phyloP scores from a whole-genome alignment of 106 monocot genomes.

The Dendrobium officinale region DNA sequence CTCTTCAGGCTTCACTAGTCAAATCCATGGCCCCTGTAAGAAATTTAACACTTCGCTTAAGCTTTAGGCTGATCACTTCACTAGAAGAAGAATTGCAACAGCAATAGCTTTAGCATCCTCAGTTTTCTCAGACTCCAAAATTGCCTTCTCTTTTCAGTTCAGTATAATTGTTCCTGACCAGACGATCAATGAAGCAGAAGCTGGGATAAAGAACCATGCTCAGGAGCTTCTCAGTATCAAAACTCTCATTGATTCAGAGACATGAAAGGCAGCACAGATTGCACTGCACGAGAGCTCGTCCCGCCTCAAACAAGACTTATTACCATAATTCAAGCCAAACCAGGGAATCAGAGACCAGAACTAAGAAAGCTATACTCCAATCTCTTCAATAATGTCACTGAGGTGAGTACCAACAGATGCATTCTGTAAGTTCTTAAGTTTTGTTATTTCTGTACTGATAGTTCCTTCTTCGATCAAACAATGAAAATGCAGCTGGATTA shows the following conservation, averaged over 20 bases:
- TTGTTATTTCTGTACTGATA: no score
- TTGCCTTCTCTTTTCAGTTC: constrained; percentile 31
- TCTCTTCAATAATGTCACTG: constrained; percentile 66
- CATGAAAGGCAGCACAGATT: constrained; percentile 41
- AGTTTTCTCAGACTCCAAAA: background rate
- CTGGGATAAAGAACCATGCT: constrained; percentile 31
- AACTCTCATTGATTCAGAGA: constrained; percentile 33
- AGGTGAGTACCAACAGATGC: constrained; percentile 5
- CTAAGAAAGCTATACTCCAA: constrained; percentile 51
- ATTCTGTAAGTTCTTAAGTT: no score
- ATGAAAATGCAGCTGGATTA: constrained; percentile 10
- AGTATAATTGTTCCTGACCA: constrained; percentile 44
- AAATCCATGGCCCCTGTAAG: no score
- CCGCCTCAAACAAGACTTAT: constrained; percentile 1
- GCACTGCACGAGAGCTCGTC: constrained; percentile 43
- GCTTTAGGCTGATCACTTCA: no score
- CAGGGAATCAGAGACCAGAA: constrained; percentile 25
- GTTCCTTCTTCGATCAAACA: no score
- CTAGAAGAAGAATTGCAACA: no score
- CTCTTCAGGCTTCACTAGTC: no score
- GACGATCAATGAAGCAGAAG: constrained; percentile 48
- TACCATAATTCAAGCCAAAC: constrained; percentile 55
- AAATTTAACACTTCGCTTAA: no score
- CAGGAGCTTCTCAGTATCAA: constrained; percentile 37
- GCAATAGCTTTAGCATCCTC: no score